phyloP scores from a whole-genome alignment of 805 yeast species.

The Phaffomyces antillensis region DNA sequence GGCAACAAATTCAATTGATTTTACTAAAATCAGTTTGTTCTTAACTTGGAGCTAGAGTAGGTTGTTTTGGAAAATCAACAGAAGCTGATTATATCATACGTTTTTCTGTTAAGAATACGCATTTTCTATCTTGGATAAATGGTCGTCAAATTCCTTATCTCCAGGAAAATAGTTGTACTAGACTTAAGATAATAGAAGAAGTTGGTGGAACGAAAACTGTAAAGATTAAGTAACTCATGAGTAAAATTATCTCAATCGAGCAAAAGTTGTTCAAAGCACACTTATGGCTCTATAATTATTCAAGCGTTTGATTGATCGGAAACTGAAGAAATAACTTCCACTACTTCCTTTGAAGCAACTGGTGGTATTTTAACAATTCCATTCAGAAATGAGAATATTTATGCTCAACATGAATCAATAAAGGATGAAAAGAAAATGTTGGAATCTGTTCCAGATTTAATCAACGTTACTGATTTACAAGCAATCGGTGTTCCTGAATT shows the following conservation, averaged over 20 bases:
- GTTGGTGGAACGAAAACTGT: constrained; percentile 26
- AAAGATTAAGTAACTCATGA: constrained; percentile 29
- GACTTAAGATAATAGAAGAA: constrained; percentile 18
- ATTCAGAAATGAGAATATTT: constrained; percentile 42
- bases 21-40: constrained; percentile 34
- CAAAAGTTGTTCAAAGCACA: constrained; percentile 36
- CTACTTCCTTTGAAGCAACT: background rate
- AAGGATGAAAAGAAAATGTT: constrained; percentile 22
- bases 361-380: constrained; percentile 28
- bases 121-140: constrained; percentile 42
- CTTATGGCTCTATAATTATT: constrained; percentile 38
- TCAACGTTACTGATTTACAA: constrained; percentile 35
- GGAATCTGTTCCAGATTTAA: constrained; percentile 41
- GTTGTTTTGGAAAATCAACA: constrained; percentile 20
- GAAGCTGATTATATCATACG: constrained; percentile 12
- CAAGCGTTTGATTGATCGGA: constrained; percentile 14
- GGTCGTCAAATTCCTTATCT: constrained; percentile 33
- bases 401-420: constrained; percentile 22
- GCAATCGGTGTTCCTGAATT: constrained; percentile 44
- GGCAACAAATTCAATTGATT: constrained; percentile 26
- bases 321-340: constrained; percentile 3
- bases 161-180: constrained; percentile 10
- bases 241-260: constrained; percentile 38
- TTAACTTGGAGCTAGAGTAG: constrained; percentile 37
- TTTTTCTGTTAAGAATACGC: constrained; percentile 27